phyloP scores from a whole-genome alignment of 805 yeast species.

The Hanseniaspora valbyensis region DNA sequence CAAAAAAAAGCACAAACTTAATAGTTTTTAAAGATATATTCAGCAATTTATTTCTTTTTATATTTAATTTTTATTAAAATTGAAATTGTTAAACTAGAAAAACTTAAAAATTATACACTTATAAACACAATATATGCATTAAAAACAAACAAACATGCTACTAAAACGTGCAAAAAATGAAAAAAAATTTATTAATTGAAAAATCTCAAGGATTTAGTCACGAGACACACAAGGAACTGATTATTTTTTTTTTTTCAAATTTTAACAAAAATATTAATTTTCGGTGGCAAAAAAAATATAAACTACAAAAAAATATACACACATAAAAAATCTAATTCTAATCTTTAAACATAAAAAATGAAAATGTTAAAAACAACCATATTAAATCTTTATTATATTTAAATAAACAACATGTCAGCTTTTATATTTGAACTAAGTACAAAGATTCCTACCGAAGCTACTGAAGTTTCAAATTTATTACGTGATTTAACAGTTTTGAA shows the following conservation, averaged over 20 bases:
- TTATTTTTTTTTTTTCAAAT: neutral
- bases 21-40: too few relatives aligned
- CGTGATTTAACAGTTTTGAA: constrained; percentile 61
- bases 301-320: too few relatives aligned
- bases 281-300: neutral
- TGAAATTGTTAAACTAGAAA: neutral
- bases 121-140: neutral
- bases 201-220: too few relatives aligned
- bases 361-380: too few relatives aligned
- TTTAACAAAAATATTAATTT: too few relatives aligned
- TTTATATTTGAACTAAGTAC: constrained; percentile 6
- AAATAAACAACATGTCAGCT: constrained; percentile 8
- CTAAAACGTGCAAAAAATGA: neutral
- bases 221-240: too few relatives aligned
- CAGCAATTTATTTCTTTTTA: too few relatives aligned
- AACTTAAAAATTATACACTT: neutral
- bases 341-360: neutral
- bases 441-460: neutral
- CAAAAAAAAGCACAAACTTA: too few relatives aligned
- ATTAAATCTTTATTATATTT: too few relatives aligned
- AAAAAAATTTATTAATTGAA: neutral
- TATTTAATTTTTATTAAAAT: too few relatives aligned
- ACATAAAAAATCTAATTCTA: neutral
- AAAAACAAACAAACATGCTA: neutral
- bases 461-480: constrained; percentile 17